phyloP scores from a whole-genome alignment of 306 rosid species.

The Sesbania bispinosa region DNA sequence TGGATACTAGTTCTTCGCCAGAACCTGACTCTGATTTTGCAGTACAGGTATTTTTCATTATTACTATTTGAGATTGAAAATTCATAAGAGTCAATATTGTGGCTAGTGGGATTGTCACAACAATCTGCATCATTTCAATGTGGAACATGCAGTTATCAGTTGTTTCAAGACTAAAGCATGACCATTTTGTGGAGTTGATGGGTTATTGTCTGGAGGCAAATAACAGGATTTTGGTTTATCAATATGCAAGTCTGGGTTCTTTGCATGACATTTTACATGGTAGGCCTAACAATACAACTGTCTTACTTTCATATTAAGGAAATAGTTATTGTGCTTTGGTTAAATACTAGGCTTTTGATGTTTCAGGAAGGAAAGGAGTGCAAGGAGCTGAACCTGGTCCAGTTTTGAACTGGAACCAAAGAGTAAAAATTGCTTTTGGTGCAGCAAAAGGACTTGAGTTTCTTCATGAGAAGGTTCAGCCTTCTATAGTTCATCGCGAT shows the following conservation, averaged over 20 bases:
- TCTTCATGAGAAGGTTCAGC: slow-evolving; percentile 83
- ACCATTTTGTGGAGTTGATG: slow-evolving; percentile 69
- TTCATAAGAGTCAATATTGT: not conserved
- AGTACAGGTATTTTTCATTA: slow-evolving; percentile 55
- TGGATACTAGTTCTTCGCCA: slow-evolving; percentile 58
- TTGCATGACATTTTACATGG: slow-evolving; percentile 88
- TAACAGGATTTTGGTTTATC: slow-evolving; percentile 70
- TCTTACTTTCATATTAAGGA: not conserved
- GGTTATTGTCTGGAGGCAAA: slow-evolving; percentile 80
- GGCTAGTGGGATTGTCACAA: not conserved
- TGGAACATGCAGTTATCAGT: slow-evolving; percentile 56
- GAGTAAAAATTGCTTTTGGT: slow-evolving; percentile 79
- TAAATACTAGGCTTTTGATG: not conserved
- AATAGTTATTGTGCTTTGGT: not conserved
- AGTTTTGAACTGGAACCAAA: slow-evolving; percentile 61
- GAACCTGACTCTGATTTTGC: slow-evolving; percentile 75
- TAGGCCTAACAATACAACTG: slow-evolving; percentile 6
- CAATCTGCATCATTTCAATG: not conserved
- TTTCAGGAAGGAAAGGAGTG: slow-evolving; percentile 87
- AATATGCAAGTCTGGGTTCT: slow-evolving; percentile 73
- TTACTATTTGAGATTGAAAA: not conserved
- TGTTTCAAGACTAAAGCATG: slow-evolving; percentile 82
- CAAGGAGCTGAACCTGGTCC: slow-evolving; percentile 97
- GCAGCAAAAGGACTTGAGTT: slow-evolving; percentile 92
- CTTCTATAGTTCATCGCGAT: slow-evolving; percentile 79